Evolutionary conservation across 495 filamentous ascomycete genomes (phyloP), one percentile per base, ranked within the genome.

Genomic region (Tuber melanosporum): DNA sequence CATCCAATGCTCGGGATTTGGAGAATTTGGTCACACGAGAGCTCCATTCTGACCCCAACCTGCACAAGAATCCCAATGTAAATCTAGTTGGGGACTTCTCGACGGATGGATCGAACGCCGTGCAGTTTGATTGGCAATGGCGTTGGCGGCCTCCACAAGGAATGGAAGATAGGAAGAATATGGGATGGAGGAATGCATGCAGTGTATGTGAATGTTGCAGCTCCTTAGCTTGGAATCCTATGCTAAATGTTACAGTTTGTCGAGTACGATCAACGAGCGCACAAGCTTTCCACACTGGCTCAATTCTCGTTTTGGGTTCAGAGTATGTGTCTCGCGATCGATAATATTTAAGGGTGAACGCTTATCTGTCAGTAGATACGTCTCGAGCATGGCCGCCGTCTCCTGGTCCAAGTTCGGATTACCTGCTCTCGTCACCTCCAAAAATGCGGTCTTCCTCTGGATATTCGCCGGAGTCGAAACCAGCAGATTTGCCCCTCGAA

Each of bases 1-100:
- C 92, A 44, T 92, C 95, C 3, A 96, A 89, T 78, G 85, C 90
- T 15, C 91, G 90, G 84, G 95, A 98, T 77, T 88, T 99, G 19
- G 95, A 98, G 81, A 98, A 95, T 79, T 86, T 99, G 42, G 91
- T 98, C 70, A 98, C 93, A 36, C 87, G 94, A 78, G 95, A 99
- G 84, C 98, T 99, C 82, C 93, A 98, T 78, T 94, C 95, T 44
- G 94, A 99, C 80, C 95, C 96, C 0, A 99, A 99, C 84, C 86
- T 99, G 44, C 95, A 99, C 86, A 97, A 97, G 83, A 98, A 98
- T 80, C 89, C 94, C 41, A 98, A 97, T 84, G 95, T 99, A 19
- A 92, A 95, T 76, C 86, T 99, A 20, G 90, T 98, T 12, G 95
- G 95, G 0, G 93, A 95, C 83, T 97, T 89, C 84, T 87, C 90